Conservation (phyloP, 371 early-diverging fungal genomes). For the Quaeritorhiza haematococci region DNA sequence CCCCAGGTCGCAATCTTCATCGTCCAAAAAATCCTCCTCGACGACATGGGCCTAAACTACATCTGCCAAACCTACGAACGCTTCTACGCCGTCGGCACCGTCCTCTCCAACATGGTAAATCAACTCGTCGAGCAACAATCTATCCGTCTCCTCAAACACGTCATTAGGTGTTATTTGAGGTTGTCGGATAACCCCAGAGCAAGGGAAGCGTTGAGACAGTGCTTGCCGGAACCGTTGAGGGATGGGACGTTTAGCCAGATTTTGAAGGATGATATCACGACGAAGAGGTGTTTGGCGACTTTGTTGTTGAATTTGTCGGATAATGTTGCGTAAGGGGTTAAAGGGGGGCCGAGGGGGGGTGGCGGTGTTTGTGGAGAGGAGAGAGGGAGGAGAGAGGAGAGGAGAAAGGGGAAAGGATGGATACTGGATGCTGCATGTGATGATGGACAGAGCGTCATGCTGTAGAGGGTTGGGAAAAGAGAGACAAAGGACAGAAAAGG, state of each 20-base stretch:
- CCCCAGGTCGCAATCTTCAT: conserved; percentile 88
- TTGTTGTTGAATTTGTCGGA: conserved; percentile 20
- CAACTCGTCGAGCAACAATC: conserved; percentile 86
- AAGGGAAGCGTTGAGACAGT: conserved; percentile 80
- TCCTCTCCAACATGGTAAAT: conserved; percentile 89
- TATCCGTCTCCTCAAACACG: conserved; percentile 85
- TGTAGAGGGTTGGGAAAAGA: too few species aligned
- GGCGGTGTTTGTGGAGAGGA: too few species aligned
- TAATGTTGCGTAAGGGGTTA: too few species aligned
- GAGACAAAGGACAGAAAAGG: too few species aligned
- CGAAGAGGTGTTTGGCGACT: conserved; percentile 46
- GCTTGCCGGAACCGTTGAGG: conserved; percentile 78
- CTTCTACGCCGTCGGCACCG: conserved; percentile 93
- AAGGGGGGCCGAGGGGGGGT: too few species aligned
- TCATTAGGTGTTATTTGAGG: conserved; percentile 91
- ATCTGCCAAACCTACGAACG: conserved; percentile 96
- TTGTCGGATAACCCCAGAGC: conserved; percentile 90
- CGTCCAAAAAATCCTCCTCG: conserved; percentile 92
- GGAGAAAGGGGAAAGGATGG: too few species aligned
- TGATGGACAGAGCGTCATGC: too few species aligned
- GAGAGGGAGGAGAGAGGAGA: too few species aligned
- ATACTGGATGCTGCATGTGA: too few species aligned
- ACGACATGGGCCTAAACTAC: conserved; percentile 93
- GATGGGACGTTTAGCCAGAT: conserved; percentile 72
- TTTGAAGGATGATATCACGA: conserved; percentile 78